Base-by-base conservation (phyloP, 257 asterid species). In the Primulina huaijiensis region DNA sequence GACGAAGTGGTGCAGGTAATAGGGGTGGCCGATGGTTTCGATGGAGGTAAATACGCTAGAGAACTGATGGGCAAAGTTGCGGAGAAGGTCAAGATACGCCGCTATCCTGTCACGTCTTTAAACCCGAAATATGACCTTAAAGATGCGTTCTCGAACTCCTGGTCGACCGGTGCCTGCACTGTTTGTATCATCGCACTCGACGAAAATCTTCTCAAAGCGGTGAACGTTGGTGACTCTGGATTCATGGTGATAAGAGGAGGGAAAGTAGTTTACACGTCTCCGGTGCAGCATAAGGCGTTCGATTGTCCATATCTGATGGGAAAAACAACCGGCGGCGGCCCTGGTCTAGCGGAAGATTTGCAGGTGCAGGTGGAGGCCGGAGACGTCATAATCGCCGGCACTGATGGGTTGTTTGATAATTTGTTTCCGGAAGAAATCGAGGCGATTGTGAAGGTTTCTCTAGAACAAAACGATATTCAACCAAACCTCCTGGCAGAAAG, bases 1-100 rank as follows among this genome's bases (percentile, higher is more conserved):
- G 35, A 29, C 27, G 33, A 11, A 0, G 60, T 43, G 23, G 30
- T 52, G 14, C 84, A 83, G 60, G 72, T 68, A 0, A 72, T 84
- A 8, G 87, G 85, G 0, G 75, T 84, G 1, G 87, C 87, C 0
- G 87, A 84, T 52, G 87, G 87, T 1, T 20, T 82, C 33, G 89
- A 79, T 62, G 67, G 82, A 2, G 87, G 89, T 0, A 21, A 64
- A 19, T 82, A 73, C 53, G 77, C 87, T 1, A 61, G 87, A 8
- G 53, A 73, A 8, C 66, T 84, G 9, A 82, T 84, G 83, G 17
- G 4, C 0, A 73, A 82, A 46, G 79, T 76, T 0, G 50, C 31
- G 0, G 1, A 0, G 5, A 25, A 17, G 2, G 19, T 73, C 17
- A 3, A 20, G 16, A 27, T 0, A 71, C 60, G 17, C 9, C 5